phyloP scores from a whole-genome alignment of 2,329 filamentous ascomycete genomes.

The Pseudocercospora musae region DNA sequence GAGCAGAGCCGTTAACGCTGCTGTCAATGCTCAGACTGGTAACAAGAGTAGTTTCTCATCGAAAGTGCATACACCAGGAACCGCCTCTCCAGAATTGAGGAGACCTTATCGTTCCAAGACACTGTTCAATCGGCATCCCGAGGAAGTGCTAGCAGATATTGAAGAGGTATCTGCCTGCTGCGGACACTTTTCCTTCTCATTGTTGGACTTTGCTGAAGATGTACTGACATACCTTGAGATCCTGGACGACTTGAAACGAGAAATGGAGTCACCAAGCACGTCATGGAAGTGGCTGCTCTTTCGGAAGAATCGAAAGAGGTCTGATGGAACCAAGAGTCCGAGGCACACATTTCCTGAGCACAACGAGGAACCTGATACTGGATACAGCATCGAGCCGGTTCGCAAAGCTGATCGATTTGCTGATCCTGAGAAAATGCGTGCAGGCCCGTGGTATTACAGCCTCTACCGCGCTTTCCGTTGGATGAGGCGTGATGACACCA shows the following conservation, averaged over 20 bases:
- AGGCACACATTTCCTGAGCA: conserved; percentile 27
- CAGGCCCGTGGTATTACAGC: conserved; percentile 41
- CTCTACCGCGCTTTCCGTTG: conserved; percentile 56
- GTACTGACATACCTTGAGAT: conserved; percentile 79
- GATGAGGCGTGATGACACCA: conserved; percentile 62
- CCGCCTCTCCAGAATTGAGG: conserved; percentile 17
- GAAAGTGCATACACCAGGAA: conserved; percentile 45
- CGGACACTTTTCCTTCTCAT: conserved; percentile 89
- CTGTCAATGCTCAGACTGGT: conserved; percentile 54
- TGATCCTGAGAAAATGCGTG: conserved; percentile 27
- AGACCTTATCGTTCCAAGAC: conserved; percentile 13
- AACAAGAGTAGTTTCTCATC: conserved; percentile 42
- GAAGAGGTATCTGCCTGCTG: conserved; percentile 98
- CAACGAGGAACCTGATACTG: conserved; percentile 23
- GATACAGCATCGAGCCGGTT: conserved; percentile 30
- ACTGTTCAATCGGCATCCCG: conserved; percentile 20
- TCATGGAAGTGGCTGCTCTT: conserved; percentile 85
- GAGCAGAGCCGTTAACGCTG: conserved; percentile 66
- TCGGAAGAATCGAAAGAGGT: conserved; percentile 52
- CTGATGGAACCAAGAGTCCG: conserved; percentile 2
- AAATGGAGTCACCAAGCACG: conserved; percentile 57
- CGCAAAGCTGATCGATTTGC: conserved; percentile 32
- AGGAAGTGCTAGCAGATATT: conserved; percentile 83
- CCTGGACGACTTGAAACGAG: conserved; percentile 75
- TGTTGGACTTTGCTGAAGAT: conserved; percentile 88